Conservation (phyloP, 495 filamentous ascomycete species). For the Penicillium maclennaniae region DNA sequence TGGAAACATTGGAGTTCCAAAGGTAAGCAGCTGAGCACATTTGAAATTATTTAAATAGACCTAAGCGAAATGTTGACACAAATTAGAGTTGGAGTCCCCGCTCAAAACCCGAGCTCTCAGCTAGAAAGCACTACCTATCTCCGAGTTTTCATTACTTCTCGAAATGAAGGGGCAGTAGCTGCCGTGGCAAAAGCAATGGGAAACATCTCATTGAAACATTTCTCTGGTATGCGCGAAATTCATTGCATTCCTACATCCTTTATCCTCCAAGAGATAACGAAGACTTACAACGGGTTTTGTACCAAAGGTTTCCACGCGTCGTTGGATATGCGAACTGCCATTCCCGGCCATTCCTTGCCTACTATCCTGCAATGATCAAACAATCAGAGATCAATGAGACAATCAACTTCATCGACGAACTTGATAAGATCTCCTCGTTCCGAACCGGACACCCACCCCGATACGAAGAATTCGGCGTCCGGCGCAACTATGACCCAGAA, state of each 20-base stretch:
- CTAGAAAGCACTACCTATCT: conserved; percentile 28
- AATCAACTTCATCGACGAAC: conserved; percentile 16
- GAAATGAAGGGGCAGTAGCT: not conserved
- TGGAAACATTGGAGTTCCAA: conserved; percentile 27
- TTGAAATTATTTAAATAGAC: no score
- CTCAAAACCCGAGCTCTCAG: conserved; percentile 20
- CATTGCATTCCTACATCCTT: not conserved
- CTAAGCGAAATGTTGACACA: not conserved
- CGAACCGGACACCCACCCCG: conserved; percentile 15
- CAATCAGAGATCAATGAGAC: conserved; percentile 23
- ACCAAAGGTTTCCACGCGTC: conserved; percentile 26
- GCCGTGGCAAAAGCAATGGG: conserved; percentile 19
- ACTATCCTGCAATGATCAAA: conserved; percentile 29
- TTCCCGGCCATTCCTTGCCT: conserved; percentile 31
- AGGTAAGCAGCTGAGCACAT: not conserved
- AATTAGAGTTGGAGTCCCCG: conserved; percentile 24
- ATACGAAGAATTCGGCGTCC: no score
- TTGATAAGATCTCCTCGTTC: conserved; percentile 2
- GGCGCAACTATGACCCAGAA: no score
- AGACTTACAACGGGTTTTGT: not conserved
- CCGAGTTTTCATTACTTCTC: conserved; percentile 27
- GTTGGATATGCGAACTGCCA: conserved; percentile 28
- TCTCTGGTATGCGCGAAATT: conserved; percentile 20
- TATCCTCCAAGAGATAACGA: not conserved
- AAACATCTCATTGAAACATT: conserved; percentile 29